Base-by-base conservation (phyloP, 306 rosid species). In the Lithocarpus polystachyus region DNA sequence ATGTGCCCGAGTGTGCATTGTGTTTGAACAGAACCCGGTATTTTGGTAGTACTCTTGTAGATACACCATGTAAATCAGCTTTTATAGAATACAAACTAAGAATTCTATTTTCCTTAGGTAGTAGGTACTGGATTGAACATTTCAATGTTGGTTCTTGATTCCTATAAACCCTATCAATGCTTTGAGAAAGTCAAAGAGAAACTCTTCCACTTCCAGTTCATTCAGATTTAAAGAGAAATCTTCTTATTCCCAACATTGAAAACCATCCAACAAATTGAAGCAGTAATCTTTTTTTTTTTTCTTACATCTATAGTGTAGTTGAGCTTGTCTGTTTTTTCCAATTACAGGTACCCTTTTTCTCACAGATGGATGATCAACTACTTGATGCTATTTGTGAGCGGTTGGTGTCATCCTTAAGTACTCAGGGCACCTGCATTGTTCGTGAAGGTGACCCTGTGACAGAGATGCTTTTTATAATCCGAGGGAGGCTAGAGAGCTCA, bases 361-460 rank as follows among this genome's bases (percentile, higher is more conserved):
- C 97, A 48, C 95, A 92, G 81, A 94, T 94, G 99, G 97, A 94
- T 74, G 92, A 68, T 68, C 98, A 89, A 8, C 84, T 94, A 37
- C 93, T 92, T 6, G 97, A 94, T 37, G 98, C 97, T 48, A 94
- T 94, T 80, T 90, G 97, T 24, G 98, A 92, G 88, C 79, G 97
- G 57, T 73, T 92, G 78, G 95, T 90, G 4, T 92, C 97, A 33
- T 92, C 90, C 53, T 77, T 92, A 82, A 91, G 90, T 57, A 92
- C 95, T 22, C 90, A 88, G 69, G 97, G 95, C 51, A 91, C 97
- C 5, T 88, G 70, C 86, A 87, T 94, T 24, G 97, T 92, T 9
- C 86, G 99, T 28, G 99, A 94, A 85, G 99, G 99, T 0, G 99
- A 94, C 29, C 99, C 93, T 0, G 97, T 92, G 10, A 91, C 97